Evolutionary conservation across 139 green algal genomes (phyloP), one percentile per base, ranked within the genome.

Genomic region (Micractinium conductrix): DNA sequence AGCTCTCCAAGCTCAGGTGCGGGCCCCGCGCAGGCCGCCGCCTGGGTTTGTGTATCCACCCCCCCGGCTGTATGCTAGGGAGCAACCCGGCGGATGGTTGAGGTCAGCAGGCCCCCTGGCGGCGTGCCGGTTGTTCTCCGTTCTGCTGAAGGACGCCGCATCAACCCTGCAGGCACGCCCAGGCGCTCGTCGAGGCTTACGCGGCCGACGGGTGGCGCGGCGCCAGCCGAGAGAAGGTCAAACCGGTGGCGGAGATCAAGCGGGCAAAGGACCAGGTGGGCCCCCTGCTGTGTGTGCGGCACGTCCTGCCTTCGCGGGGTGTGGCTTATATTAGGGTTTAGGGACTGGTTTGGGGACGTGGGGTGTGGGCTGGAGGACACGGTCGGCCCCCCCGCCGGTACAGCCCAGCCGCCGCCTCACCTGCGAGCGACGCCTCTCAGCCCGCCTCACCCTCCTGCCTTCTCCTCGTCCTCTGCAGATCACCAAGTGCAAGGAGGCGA

Each of bases 131-230:
- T n/a, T n/a, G n/a, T n/a, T n/a, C n/a, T n/a, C n/a, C n/a, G n/a
- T n/a, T n/a, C n/a, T n/a, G n/a, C n/a, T n/a, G n/a, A n/a, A n/a
- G n/a, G n/a, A n/a, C n/a, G n/a, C n/a, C n/a, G n/a, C n/a, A n/a
- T n/a, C 37, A 21, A 22, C 22, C 38, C 37, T 73, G 44, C 76
- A 89, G 90, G 75, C 84, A 80, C 72, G 90, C 92, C 75, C 78
- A 90, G 74, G 83, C 82, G 33, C 68, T 91, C 42, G 68, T 93
- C 43, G 87, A 90, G 67, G 90, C 84, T 14, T 94, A 94, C 43
- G 90, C 85, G 37, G 92, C 91, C 4, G 93, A 96, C 63, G 93
- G 90, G 43, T 95, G 92, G 92, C 85, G 89, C 35, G 92, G 93
- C 5, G 88, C 89, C 33, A 81, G 83, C 69, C 85, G 92, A 1